Conservation (phyloP, 2,329 filamentous ascomycete species). For the Colletotrichum neosansevieriae region DNA sequence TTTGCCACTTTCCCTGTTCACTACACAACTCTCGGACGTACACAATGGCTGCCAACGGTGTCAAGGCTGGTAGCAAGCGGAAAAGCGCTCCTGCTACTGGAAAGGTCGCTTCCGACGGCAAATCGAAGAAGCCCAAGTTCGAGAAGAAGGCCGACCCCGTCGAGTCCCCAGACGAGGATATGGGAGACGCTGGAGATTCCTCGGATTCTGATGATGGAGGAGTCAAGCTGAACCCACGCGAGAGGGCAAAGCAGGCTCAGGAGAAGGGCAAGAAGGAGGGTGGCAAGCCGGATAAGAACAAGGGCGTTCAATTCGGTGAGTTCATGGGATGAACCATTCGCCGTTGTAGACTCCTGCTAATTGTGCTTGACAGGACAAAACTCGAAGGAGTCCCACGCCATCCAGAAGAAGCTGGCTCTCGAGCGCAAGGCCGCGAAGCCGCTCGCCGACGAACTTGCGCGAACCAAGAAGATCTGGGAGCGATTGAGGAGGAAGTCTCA, state of each 20-base stretch:
- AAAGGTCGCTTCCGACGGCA: conserved; percentile 58
- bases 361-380: conserved; percentile 62
- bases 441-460: conserved; percentile 87
- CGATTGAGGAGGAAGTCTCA: conserved; percentile 91
- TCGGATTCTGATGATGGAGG: conserved; percentile 68
- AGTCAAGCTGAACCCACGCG: conserved; percentile 53
- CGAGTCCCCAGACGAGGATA: conserved; percentile 45
- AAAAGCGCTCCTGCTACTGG: conserved; percentile 60
- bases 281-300: conserved; percentile 49
- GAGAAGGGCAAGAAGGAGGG: conserved; percentile 46
- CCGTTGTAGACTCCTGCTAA: conserved; percentile 1
- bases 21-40: conserved; percentile 23
- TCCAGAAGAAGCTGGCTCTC: conserved; percentile 88
- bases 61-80: conserved; percentile 65
- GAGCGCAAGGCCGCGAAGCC: conserved; percentile 95
- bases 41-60: conserved; percentile 62
- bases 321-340: background rate
- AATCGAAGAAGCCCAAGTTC: conserved; percentile 65
- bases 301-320: conserved; percentile 58
- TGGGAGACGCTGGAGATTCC: conserved; percentile 50
- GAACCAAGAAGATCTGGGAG: conserved; percentile 98
- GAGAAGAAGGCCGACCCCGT: conserved; percentile 50
- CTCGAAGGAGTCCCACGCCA: conserved; percentile 88
- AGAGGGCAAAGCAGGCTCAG: conserved; percentile 49
- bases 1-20: conserved; percentile 25